Base-by-base conservation (phyloP, 164 flowering plant species). In the Euptelea pleiosperma region DNA sequence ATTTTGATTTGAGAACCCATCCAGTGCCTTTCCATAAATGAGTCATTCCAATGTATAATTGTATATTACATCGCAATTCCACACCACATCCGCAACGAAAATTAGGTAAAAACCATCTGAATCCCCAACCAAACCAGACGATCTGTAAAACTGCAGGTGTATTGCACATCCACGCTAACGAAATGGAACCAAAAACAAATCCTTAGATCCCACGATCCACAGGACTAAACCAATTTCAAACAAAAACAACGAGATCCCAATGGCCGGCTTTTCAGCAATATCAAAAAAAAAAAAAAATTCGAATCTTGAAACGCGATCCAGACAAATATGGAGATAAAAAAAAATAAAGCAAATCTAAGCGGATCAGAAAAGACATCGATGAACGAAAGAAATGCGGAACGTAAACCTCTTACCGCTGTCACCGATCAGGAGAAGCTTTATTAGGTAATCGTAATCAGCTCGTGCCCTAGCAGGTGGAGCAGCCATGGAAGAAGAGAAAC, bases 391-490 rank as follows among this genome's bases (percentile, higher is more conserved):
- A n/a, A n/a, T n/a, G n/a, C n/a, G n/a, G n/a, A 25, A 35, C 25
- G 11, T 19, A 28, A 47, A 55, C 44, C 29, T 54, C 78, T 52
- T 57, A 81, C 83, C 86, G 68, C 86, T 81, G 52, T 82, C 83
- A 56, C 86, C 83, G 65, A 82, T 77, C 68, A 79, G 59, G 22
- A 77, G 79, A 50, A 82, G 83, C 74, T 79, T 75, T 40, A 79
- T 73, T 31, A 77, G 78, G 68, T 67, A 82, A 68, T 79, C 83
- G 58, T 79, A 77, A 69, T 82, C 86, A 36, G 86, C 83, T 47
- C 83, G 61, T 55, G 86, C 82, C 62, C 86, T 73, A 26, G 86
- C 80, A 58, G 86, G 80, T 57, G 82, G 79, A 73, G 83, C 79
- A 50, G 82, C 86, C 86, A 79, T 81, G 19, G 70, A 59, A 33